Conservation (phyloP, 2,329 filamentous ascomycete species). For the Juglanconis juglandina region DNA sequence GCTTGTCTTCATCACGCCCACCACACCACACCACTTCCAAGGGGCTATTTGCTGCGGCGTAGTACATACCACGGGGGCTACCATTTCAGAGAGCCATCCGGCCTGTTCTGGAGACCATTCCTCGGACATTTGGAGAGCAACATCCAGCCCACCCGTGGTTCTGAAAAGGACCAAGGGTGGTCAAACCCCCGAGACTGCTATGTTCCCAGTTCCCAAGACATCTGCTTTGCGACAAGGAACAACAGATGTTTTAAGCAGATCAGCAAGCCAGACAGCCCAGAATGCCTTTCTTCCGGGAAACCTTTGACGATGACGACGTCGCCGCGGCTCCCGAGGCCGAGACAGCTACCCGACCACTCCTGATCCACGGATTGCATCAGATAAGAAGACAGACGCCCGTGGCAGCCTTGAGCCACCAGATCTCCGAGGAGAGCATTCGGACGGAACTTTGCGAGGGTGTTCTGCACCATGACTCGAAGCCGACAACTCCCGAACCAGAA, state of each 20-base stretch:
- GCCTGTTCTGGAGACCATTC: slow-evolving; percentile 8
- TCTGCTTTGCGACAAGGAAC: not conserved
- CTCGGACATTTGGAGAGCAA: not conserved
- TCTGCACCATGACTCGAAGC: slow-evolving; percentile 37
- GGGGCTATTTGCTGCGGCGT: not conserved
- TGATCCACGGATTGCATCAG: not conserved
- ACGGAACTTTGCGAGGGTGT: slow-evolving; percentile 61
- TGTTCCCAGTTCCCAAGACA: not conserved
- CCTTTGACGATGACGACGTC: slow-evolving; percentile 11
- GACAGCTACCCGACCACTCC: not conserved
- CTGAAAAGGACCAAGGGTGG: slow-evolving; percentile 18
- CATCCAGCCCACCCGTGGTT: slow-evolving; percentile 16
- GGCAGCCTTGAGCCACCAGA: slow-evolving; percentile 29
- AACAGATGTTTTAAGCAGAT: not conserved
- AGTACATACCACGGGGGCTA: not conserved
- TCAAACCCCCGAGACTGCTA: not conserved
- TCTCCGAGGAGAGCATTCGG: slow-evolving; percentile 59
- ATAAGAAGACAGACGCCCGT: not conserved
- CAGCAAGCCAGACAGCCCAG: not conserved
- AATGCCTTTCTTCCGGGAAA: slow-evolving; percentile 18
- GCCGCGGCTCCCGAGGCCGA: slow-evolving; percentile 6
- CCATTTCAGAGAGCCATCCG: not conserved
- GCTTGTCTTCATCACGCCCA: not conserved
- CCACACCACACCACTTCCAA: not conserved
- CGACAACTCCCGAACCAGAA: slow-evolving; percentile 30